Base-by-base conservation (phyloP, 2,329 filamentous ascomycete species). In the Xylaria digitata region DNA sequence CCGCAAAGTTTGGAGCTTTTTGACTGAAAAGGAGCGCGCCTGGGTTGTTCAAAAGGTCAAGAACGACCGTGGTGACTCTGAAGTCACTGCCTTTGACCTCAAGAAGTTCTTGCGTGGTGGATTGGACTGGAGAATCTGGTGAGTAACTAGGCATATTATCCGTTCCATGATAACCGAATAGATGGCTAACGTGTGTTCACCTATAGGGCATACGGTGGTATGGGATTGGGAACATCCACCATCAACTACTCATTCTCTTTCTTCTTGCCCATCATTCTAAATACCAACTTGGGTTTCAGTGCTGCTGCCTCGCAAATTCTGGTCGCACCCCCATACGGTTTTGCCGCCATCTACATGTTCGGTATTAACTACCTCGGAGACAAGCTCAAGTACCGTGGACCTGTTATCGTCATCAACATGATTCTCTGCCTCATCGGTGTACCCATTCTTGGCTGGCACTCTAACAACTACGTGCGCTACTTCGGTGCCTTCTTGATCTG, bases 211-310 rank as follows among this genome's bases (percentile, higher is more conserved):
- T 90, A 89, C 71, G 87, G 84, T 63, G 73, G 88, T 69, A 83
- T 89, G 73, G 87, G 86, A 75, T 87, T 88, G 80, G 87, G 87
- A 77, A 86, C 87, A 2, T 93, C 92, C 0, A 92, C 91, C 11
- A 86, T 92, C 58, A 86, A 86, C 2, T 96, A 96, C 76, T 88
- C 92, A 0, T 86, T 96, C 23, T 90, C 91, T 1, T 95, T 92
- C 78, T 95, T 94, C 75, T 79, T 94, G 7, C 92, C 92, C 7
- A 87, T 94, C 73, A 92, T 96, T 72, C 86, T 96, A n/a, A 79
- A 82, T 64, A 73, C 71, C 30, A 86, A 82, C 78, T 86, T 94
- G 83, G 85, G 87, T 17, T 94, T 92, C 80, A 81, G 78, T 50
- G 81, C 89, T 4, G 89, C 84, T 7, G 82, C 82, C 50, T 82